phyloP scores from a whole-genome alignment of 345 rosid genomes.

The Eucalyptus cloeziana region DNA sequence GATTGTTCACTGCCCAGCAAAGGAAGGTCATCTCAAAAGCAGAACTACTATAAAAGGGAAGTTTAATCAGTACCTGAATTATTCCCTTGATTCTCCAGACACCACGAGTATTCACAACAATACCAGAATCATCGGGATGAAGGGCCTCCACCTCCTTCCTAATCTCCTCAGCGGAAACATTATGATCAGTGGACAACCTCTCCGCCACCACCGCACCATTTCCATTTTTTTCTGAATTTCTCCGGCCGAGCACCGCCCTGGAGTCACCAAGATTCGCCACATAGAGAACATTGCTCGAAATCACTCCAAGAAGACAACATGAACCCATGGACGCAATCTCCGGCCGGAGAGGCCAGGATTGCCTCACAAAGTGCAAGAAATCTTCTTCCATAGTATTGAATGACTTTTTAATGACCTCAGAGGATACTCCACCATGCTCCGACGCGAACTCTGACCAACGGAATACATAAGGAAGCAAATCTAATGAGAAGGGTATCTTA shows the following conservation, averaged over 20 bases:
- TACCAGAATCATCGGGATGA: conserved; percentile 55
- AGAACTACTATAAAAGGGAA: not conserved
- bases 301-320: conserved; percentile 55
- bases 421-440: conserved; percentile 44
- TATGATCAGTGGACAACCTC: conserved; percentile 49
- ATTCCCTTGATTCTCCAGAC: conserved; percentile 73
- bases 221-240: not conserved
- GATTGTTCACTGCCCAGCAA: not conserved
- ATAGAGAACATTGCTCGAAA: conserved; percentile 23
- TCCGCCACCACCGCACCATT: conserved; percentile 31
- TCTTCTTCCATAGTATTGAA: conserved; percentile 42
- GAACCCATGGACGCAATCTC: conserved; percentile 57
- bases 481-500: not conserved
- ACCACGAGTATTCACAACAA: conserved; percentile 39
- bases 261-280: conserved; percentile 72
- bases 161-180: conserved; percentile 51
- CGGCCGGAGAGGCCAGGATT: conserved; percentile 26
- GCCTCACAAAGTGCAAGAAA: conserved; percentile 39
- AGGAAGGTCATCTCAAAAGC: not conserved
- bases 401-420: conserved; percentile 39
- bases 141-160: conserved; percentile 64
- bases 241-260: conserved; percentile 51
- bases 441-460: conserved; percentile 16
- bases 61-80: conserved; percentile 37
- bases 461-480: not conserved